Conservation (phyloP, 495 filamentous ascomycete species). For the Podospora australis region DNA sequence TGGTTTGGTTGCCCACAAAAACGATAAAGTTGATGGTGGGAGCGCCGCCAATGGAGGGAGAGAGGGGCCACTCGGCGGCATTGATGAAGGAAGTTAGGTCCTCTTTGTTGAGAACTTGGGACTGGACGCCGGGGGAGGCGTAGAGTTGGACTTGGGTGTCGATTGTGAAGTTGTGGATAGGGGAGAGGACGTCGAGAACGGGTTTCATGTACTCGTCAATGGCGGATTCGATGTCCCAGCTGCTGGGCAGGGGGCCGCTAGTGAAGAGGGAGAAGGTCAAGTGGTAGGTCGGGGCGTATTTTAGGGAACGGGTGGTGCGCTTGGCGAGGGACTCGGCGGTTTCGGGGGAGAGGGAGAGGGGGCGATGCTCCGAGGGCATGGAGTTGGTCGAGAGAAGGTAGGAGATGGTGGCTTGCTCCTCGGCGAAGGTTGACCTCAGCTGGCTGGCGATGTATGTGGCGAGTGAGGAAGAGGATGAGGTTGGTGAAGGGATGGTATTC, state of each 20-base stretch:
- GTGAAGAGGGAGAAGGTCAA: conserved; percentile 94
- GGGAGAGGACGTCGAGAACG: conserved; percentile 65
- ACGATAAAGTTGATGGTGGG: conserved; percentile 95
- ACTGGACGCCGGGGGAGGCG: conserved; percentile 67
- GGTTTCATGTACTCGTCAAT: conserved; percentile 77
- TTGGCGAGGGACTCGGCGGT: conserved; percentile 43
- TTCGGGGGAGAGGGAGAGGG: conserved; percentile 35
- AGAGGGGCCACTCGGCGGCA: conserved; percentile 93
- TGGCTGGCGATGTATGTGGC: conserved; percentile 75
- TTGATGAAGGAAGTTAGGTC: conserved; percentile 94
- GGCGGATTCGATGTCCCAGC: conserved; percentile 85
- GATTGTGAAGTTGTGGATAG: conserved; percentile 92
- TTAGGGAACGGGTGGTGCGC: conserved; percentile 70
- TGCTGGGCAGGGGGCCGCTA: conserved; percentile 65
- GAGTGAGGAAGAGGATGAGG: conserved; percentile 64
- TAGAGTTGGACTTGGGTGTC: conserved; percentile 96
- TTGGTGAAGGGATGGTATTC: conserved; percentile 62
- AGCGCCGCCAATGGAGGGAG: conserved; percentile 84
- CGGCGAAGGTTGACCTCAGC: conserved; percentile 71
- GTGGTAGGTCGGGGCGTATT: conserved; percentile 91
- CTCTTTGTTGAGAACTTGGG: conserved; percentile 67
- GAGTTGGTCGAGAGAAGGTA: conserved; percentile 63
- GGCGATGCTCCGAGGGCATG: conserved; percentile 42
- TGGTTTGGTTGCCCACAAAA: conserved; percentile 60
- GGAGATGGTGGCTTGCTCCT: conserved; percentile 85